Conservation (phyloP, 305 asterid genomes). For the Caryopteris hybrid region DNA sequence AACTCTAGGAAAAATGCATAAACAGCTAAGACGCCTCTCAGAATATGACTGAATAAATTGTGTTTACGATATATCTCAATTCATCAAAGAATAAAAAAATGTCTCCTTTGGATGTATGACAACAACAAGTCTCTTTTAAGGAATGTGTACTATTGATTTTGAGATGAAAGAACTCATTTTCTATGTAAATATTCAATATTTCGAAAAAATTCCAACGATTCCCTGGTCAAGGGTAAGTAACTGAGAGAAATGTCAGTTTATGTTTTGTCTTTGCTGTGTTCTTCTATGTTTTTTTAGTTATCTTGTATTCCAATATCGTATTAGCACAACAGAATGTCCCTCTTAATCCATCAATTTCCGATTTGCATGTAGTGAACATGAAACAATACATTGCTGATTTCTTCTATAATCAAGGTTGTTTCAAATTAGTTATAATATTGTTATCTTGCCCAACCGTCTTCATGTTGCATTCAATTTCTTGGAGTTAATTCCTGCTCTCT, state of each 20-base stretch:
- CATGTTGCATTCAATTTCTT: neutral
- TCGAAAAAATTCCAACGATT: too few relatives aligned
- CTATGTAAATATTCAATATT: neutral
- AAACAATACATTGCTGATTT: neutral
- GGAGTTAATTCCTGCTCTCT: neutral
- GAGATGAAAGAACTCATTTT: neutral
- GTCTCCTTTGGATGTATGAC: neutral
- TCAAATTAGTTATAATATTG: constrained; percentile 1
- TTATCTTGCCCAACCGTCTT: neutral
- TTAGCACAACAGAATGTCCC: neutral
- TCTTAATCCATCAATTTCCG: neutral
- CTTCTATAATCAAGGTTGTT: neutral
- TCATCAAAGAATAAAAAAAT: neutral
- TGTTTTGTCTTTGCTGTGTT: neutral
- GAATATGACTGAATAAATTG: too few relatives aligned
- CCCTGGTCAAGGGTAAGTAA: too few relatives aligned
- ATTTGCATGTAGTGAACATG: neutral
- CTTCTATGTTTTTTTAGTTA: neutral
- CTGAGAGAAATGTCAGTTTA: neutral
- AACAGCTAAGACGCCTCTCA: too few relatives aligned
- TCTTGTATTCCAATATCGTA: neutral
- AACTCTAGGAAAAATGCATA: neutral
- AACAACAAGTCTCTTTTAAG: neutral
- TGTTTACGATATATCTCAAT: too few relatives aligned
- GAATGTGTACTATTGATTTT: too few relatives aligned